Evolutionary conservation across 2,329 filamentous ascomycete species (phyloP).

Genomic region (Verticillium klebahnii): DNA sequence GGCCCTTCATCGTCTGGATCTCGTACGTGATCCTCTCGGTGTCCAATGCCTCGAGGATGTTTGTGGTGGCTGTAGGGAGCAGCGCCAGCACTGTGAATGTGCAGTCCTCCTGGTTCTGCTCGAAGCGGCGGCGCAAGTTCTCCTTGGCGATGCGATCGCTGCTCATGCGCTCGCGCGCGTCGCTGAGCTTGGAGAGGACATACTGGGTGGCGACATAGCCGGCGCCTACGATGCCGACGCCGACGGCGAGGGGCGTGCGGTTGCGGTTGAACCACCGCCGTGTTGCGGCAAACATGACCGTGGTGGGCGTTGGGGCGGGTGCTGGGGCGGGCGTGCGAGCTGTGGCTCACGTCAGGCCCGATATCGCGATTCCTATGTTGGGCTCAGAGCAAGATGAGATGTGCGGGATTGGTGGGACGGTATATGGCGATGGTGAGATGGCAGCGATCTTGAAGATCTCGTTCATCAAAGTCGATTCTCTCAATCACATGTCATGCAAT

Average conservation of each 20-base stretch:
- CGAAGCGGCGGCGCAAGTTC: slow-evolving; percentile 92
- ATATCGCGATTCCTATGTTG: neutral
- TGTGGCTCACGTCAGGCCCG: neutral
- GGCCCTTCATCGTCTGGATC: slow-evolving; percentile 83
- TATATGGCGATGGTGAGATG: neutral
- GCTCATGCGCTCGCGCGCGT: slow-evolving; percentile 93
- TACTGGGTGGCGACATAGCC: slow-evolving; percentile 93
- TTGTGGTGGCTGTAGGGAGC: slow-evolving; percentile 84
- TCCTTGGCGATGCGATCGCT: slow-evolving; percentile 94
- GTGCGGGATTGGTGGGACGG: neutral
- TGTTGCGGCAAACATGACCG: slow-evolving; percentile 61
- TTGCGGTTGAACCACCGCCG: slow-evolving; percentile 92
- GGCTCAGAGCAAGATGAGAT: neutral
- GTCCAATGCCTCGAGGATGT: slow-evolving; percentile 80
- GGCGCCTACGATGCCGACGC: slow-evolving; percentile 79
- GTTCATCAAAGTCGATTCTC: neutral
- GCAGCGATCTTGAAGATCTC: neutral
- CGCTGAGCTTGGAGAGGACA: slow-evolving; percentile 83
- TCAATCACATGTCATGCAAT: neutral
- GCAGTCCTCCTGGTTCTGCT: slow-evolving; percentile 98
- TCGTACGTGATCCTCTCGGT: slow-evolving; percentile 92
- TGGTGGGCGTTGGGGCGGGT: neutral
- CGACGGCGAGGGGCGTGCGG: slow-evolving; percentile 82
- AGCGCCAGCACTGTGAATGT: slow-evolving; percentile 97
- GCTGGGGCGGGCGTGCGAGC: neutral